phyloP scores from a whole-genome alignment of 1,284 basidiomycete genomes.

The Neonothopanus nambi region DNA sequence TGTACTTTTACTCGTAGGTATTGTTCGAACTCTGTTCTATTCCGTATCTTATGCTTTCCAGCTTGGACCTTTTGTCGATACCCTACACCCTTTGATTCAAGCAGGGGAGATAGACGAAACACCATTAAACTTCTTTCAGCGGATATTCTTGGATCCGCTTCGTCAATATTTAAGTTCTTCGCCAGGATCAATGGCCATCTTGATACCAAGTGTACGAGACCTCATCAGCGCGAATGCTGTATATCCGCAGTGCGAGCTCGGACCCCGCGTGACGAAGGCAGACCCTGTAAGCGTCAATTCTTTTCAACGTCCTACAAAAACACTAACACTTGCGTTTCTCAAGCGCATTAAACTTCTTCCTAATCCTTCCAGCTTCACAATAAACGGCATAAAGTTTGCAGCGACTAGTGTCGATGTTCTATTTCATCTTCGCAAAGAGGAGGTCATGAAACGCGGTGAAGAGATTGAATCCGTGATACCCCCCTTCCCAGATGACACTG shows the following conservation, averaged over 20 bases:
- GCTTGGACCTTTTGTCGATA: constrained; percentile 91
- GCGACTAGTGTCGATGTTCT: constrained; percentile 83
- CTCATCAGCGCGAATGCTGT: constrained; percentile 79
- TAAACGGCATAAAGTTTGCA: constrained; percentile 85
- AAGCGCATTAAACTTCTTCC: constrained; percentile 81
- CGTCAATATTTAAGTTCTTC: constrained; percentile 58
- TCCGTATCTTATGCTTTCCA: constrained; percentile 30
- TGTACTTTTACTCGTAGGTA: constrained; percentile 75
- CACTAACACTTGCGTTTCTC: constrained; percentile 6
- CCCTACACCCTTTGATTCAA: constrained; percentile 71
- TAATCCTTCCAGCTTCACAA: constrained; percentile 83
- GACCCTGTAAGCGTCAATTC: constrained; percentile 47
- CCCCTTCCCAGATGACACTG: constrained; percentile 43
- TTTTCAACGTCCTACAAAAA: background rate
- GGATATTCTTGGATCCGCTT: constrained; percentile 65
- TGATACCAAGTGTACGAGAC: constrained; percentile 86
- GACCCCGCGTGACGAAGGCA: constrained; percentile 37
- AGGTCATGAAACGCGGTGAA: constrained; percentile 72
- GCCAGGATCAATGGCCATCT: constrained; percentile 68
- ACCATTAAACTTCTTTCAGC: constrained; percentile 71
- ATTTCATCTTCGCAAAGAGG: constrained; percentile 87
- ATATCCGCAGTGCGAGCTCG: constrained; percentile 84
- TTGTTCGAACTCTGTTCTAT: constrained; percentile 3
- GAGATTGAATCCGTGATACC: constrained; percentile 58
- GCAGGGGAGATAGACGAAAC: constrained; percentile 68